Evolutionary conservation across 2,329 filamentous ascomycete genomes (phyloP).

Genomic region (Fusarium transvaalense): DNA sequence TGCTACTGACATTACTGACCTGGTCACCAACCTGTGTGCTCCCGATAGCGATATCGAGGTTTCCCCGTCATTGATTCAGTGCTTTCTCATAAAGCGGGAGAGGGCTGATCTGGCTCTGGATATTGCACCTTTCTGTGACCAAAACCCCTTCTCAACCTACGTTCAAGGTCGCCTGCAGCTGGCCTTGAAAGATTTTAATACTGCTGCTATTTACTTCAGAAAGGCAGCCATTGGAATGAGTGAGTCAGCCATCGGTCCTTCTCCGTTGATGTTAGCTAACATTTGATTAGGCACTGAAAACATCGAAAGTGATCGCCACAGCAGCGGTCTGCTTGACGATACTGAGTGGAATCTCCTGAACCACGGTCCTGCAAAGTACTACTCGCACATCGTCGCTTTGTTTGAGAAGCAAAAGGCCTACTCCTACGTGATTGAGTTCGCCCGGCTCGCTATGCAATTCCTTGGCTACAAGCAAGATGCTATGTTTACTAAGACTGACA

Average conservation of each 20-base stretch:
- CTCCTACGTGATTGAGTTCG: slow-evolving; percentile 87
- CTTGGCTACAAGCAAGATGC: slow-evolving; percentile 51
- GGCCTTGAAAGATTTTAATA: slow-evolving; percentile 77
- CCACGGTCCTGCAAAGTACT: slow-evolving; percentile 84
- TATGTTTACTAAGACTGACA: slow-evolving; percentile 70
- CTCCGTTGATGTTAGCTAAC: slow-evolving; percentile 45
- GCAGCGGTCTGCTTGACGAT: slow-evolving; percentile 77
- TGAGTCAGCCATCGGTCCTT: slow-evolving; percentile 61
- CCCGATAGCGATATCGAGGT: slow-evolving; percentile 75
- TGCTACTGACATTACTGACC: slow-evolving; percentile 72
- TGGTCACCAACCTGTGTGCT: slow-evolving; percentile 75
- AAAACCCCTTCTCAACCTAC: slow-evolving; percentile 78
- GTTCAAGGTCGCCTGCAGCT: slow-evolving; percentile 85
- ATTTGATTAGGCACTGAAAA: slow-evolving; percentile 58
- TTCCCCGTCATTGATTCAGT: slow-evolving; percentile 71
- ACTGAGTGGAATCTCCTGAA: slow-evolving; percentile 78
- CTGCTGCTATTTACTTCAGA: slow-evolving; percentile 81
- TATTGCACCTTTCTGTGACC: slow-evolving; percentile 67
- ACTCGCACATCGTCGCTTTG: slow-evolving; percentile 84
- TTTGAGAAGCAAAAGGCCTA: slow-evolving; percentile 84
- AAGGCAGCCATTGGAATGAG: slow-evolving; percentile 86
- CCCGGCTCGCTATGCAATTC: slow-evolving; percentile 79
- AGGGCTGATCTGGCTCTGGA: slow-evolving; percentile 71
- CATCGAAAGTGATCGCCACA: slow-evolving; percentile 65
- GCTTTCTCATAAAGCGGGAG: slow-evolving; percentile 69